Conservation (phyloP, 768 basidiomycete species). For the Asterophora parasitica region DNA sequence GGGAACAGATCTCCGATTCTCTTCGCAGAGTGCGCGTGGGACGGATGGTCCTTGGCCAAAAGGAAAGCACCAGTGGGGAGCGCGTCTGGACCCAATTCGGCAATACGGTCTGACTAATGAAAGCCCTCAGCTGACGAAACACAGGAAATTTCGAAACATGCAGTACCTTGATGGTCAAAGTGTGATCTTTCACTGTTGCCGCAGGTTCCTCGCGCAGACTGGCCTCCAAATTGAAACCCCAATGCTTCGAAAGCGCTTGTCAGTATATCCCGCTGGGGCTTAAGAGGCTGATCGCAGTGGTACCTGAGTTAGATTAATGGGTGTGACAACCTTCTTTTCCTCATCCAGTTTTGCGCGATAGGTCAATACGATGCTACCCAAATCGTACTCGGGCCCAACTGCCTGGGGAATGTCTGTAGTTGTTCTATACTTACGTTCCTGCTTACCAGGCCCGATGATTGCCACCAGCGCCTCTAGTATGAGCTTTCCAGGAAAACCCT, state of each 20-base stretch:
- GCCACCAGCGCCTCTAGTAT: slow-evolving; percentile 54
- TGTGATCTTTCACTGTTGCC: slow-evolving; percentile 45
- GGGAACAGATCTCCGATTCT: slow-evolving; percentile 57
- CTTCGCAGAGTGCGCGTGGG: slow-evolving; percentile 46
- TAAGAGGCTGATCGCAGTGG: slow-evolving; percentile 8
- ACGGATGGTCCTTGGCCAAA: slow-evolving; percentile 39
- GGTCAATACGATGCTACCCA: slow-evolving; percentile 64
- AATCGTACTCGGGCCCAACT: slow-evolving; percentile 33
- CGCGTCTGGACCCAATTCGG: slow-evolving; percentile 44
- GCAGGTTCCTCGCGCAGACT: slow-evolving; percentile 47
- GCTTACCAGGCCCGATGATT: slow-evolving; percentile 35
- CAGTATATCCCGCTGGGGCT: neutral
- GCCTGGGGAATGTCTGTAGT: slow-evolving; percentile 16
- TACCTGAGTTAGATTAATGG: slow-evolving; percentile 75
- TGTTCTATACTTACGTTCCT: slow-evolving; percentile 23
- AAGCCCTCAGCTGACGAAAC: slow-evolving; percentile 1
- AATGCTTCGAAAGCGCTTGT: slow-evolving; percentile 45
- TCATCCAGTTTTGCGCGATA: slow-evolving; percentile 67
- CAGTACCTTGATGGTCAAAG: slow-evolving; percentile 35
- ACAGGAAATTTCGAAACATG: neutral
- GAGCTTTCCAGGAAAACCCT: slow-evolving; percentile 64
- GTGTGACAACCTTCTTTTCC: slow-evolving; percentile 49
- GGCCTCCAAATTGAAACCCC: slow-evolving; percentile 79
- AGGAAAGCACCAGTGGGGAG: slow-evolving; percentile 52
- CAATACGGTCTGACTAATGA: slow-evolving; percentile 46